A percentile compares a stretch with the other conserved stretches of the same genome.
Conservation (phyloP, 495 filamentous ascomycete genomes). For the Podospora sp. region DNA sequence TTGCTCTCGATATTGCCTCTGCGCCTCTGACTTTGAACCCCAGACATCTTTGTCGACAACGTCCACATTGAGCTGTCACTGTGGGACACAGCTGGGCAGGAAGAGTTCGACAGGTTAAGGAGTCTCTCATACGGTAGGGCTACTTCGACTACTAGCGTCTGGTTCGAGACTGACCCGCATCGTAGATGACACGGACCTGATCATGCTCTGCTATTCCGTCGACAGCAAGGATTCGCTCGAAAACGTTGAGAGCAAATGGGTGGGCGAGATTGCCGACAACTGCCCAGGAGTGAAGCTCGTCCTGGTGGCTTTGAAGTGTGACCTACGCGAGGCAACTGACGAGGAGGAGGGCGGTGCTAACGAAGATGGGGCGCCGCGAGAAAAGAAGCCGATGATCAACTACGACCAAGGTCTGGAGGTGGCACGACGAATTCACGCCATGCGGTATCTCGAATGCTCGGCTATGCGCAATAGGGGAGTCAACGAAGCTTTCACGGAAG, state of each 20-base stretch:
- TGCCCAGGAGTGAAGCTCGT: constrained; percentile 93
- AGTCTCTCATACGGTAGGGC: constrained; percentile 80
- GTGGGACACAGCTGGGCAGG: constrained; percentile 98
- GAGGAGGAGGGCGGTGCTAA: constrained; percentile 54
- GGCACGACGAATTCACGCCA: constrained; percentile 81
- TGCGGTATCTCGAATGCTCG: constrained; percentile 97
- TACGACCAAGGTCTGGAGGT: constrained; percentile 94
- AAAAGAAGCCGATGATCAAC: constrained; percentile 77
- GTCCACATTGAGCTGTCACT: constrained; percentile 95
- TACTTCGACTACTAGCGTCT: not conserved
- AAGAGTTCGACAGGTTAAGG: constrained; percentile 97
- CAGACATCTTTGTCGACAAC: constrained; percentile 97
- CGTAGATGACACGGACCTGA: constrained; percentile 84
- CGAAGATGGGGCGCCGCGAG: constrained; percentile 47
- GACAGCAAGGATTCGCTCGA: constrained; percentile 95
- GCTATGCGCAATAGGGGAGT: constrained; percentile 97
- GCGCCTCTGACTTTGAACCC: constrained; percentile 15
- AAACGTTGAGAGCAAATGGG: constrained; percentile 98
- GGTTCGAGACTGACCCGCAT: constrained; percentile 12
- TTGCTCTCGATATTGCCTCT: not conserved
- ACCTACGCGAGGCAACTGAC: constrained; percentile 73
- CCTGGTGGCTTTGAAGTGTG: constrained; percentile 95
- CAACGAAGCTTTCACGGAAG: constrained; percentile 97
- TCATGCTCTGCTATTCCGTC: constrained; percentile 98
- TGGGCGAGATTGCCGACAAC: constrained; percentile 95